Base-by-base conservation (phyloP, 2,329 filamentous ascomycete species). In the Balansia obtecta region DNA sequence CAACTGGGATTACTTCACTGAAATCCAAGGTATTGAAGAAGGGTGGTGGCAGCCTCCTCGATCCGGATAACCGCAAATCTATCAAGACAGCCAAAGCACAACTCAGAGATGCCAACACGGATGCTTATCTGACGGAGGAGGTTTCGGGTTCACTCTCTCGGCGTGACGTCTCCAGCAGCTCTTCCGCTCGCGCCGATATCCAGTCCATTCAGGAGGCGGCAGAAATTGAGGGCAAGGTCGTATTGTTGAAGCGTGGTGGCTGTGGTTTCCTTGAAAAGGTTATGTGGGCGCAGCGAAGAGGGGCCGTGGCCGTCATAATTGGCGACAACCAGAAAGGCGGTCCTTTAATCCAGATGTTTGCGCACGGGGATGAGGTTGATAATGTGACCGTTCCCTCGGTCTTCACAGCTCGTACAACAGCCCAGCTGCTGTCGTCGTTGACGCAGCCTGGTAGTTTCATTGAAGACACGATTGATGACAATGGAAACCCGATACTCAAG, bases 221-320 rank as follows among this genome's bases (percentile, higher is more conserved):
- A 20, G 91, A 97, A 64, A 97, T 98, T 55, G 77, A 83, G 33
- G 93, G 93, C 57, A 97, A 95, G 68, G 81, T 98, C 45, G 93
- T 95, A 2, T 72, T 98, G 48, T 74, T 98, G 51, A 94, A 88
- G 65, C 82, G 93, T 50, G 93, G 93, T 52, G 93, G 91, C 8
- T 98, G 93, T 66, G 93, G 93, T 5, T 98, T 98, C 65, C 69
- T 96, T 53, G 91, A 97, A 63, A 98, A 98, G 68, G 88, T 93
- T 55, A 91, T 94, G 71, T 98, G 93, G 93, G 88, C 86, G 12
- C 93, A 98, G 65, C 79, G 89, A 54, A 80, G 93, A 61, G 93
- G 93, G 22, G 93, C 86, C 18, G 77, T 89, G 53, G 93, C 88
- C 37, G 73, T 98, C 53, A 94, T 98, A 56, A 90, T 98, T 3